Base-by-base conservation (phyloP, 306 rosid genomes). In the Calophaca sinica region DNA sequence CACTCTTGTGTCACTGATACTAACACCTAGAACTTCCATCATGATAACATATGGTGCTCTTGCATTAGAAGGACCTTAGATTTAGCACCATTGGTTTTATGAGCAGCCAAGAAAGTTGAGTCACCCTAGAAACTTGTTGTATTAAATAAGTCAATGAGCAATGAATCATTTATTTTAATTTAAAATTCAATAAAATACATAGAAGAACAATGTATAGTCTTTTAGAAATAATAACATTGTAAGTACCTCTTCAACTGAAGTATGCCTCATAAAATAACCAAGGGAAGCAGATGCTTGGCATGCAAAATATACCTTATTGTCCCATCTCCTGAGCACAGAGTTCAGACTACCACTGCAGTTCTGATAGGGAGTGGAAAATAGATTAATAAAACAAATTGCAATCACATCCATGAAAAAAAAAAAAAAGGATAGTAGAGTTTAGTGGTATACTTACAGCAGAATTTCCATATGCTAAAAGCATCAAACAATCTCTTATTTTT, bases 11-110 rank as follows among this genome's bases (percentile, higher is more conserved):
- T 88, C 89, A 55, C 58, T 82, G 83, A 79, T 69, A 60, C 70
- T 84, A 50, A 91, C 88, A 6, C 96, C 93, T 3, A 93, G 91
- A 75, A 88, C 86, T 84, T 91, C 93, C 33, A 91, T 89, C 8
- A 85, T 85, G 50, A 91, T 52, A 13, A 85, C 87, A 79, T 75
- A 91, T 59, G 96, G 93, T 74, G 76, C 60, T 75, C 87, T 86
- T 38, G 60, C 62, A 52, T 79, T 81, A 57, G 60, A 76, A 42
- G 62, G 48, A 51, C 70, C 63, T 78, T 86, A 71, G 62, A 79
- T 85, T 79, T 60, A 51, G 74, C 68, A 69, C 36, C 72, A 62
- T 64, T 36, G 14, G 61, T 53, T 81, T 87, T 86, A 31, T 80
- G 83, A 70, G 85, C 62, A 51, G 42, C 9, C 20, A 8, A 65